Percentiles rank a stretch among this genome's conserved stretches.
These are phyloP conservation scores for Aciculosporium take DNA, from an alignment of 2,329 filamentous ascomycete genomes.

Conservation along the genomic window DNA sequence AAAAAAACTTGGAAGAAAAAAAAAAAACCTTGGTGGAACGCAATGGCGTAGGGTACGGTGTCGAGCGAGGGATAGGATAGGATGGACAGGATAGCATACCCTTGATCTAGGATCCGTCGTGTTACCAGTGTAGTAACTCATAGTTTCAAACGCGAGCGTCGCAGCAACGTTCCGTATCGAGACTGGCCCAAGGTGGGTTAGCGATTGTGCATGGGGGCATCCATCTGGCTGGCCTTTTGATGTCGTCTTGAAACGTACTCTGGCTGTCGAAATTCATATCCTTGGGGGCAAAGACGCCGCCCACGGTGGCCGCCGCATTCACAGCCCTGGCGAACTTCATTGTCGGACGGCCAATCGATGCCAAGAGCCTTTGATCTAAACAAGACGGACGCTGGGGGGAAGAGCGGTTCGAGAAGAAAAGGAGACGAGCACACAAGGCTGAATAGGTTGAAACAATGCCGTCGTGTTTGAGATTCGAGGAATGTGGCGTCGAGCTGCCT, in stretches of 20 bases:
- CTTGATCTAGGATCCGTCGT: conserved; percentile 31
- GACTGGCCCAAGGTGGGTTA: conserved; percentile 24
- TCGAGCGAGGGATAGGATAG: too few species aligned
- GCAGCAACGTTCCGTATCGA: conserved; percentile 49
- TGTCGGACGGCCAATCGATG: background rate
- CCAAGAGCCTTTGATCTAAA: too few species aligned
- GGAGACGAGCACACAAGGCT: too few species aligned
- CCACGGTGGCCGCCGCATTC: conserved; percentile 11
- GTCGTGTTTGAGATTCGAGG: too few species aligned
- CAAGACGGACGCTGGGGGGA: too few species aligned
- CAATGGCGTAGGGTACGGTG: too few species aligned
- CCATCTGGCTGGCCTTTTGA: too few species aligned
- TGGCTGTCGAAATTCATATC: conserved; percentile 24
- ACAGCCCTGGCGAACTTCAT: conserved; percentile 14
- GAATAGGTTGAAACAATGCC: background rate
- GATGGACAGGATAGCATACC: conserved; percentile 15
- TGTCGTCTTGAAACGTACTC: conserved; percentile 19
- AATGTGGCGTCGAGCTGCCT: background rate
- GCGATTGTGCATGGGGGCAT: background rate
- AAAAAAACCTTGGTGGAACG: too few species aligned
- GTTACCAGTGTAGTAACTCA: conserved; percentile 52
- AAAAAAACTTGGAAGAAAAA: too few species aligned
- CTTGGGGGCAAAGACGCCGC: conserved; percentile 19
- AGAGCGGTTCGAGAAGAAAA: background rate
- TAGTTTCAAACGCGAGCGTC: conserved; percentile 44